phyloP scores from a whole-genome alignment of 495 filamentous ascomycete genomes.

The Aspergillus bridgeri region DNA sequence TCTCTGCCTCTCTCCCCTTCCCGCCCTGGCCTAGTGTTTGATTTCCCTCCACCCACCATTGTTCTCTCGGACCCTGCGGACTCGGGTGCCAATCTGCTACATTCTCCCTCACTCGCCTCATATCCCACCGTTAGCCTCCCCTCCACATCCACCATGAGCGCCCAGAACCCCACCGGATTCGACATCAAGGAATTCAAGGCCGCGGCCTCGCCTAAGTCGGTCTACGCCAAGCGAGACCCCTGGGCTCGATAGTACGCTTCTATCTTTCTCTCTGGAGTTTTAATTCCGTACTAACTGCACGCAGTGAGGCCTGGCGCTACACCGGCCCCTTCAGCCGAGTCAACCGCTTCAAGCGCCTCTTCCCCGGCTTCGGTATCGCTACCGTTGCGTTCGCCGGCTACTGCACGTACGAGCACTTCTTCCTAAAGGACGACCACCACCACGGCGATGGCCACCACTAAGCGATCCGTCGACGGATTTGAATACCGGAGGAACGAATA shows the following conservation, averaged over 20 bases:
- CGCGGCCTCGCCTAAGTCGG: slow-evolving; percentile 57
- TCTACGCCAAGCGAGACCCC: slow-evolving; percentile 67
- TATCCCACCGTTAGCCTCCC: slow-evolving; percentile 4
- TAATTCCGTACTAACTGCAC: slow-evolving; percentile 13
- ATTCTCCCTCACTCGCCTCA: background rate
- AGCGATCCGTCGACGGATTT: slow-evolving; percentile 10
- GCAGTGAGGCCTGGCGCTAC: slow-evolving; percentile 93
- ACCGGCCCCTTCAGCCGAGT: slow-evolving; percentile 80
- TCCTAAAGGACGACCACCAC: slow-evolving; percentile 73
- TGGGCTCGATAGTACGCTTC: slow-evolving; percentile 71
- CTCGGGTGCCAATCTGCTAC: background rate
- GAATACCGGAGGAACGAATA: background rate
- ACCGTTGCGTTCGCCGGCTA: slow-evolving; percentile 87
- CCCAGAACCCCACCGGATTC: slow-evolving; percentile 79
- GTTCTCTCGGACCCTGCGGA: slow-evolving; percentile 14
- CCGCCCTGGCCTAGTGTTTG: background rate
- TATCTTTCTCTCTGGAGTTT: background rate
- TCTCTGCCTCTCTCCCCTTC: slow-evolving; percentile 2
- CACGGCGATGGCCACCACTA: slow-evolving; percentile 51
- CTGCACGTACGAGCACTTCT: slow-evolving; percentile 82
- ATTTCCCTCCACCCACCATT: slow-evolving; percentile 10
- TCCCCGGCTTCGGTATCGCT: slow-evolving; percentile 90
- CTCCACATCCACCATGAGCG: slow-evolving; percentile 40
- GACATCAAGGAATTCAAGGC: slow-evolving; percentile 68
- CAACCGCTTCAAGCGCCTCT: slow-evolving; percentile 79